Evolutionary conservation across 75 land plant species (phyloP).

Genomic region (Sequoia sempervirens): DNA sequence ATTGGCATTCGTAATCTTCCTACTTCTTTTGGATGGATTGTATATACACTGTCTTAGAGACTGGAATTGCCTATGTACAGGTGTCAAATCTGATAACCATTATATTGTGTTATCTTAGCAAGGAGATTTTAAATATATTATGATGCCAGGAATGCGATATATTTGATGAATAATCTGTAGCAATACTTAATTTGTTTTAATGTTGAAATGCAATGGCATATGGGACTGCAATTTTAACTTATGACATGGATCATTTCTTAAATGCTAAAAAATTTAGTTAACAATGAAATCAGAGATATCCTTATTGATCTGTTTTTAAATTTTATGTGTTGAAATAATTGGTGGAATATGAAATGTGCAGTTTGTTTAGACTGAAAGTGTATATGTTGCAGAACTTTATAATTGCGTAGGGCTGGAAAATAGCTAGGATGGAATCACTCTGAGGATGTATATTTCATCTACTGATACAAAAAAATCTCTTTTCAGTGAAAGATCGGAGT

Average conservation of each 20-base stretch:
- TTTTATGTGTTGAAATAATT: neutral
- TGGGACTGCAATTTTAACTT: neutral
- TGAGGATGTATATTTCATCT: neutral
- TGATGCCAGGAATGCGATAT: neutral
- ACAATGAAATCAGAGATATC: neutral
- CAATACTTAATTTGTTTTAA: neutral
- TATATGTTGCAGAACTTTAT: neutral
- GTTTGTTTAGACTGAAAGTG: neutral
- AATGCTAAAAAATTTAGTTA: neutral
- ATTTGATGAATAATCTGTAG: neutral
- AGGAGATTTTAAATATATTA: neutral
- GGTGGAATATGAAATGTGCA: neutral
- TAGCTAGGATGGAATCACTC: neutral
- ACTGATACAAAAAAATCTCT: neutral
- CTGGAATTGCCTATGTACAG: neutral
- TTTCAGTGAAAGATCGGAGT: constrained; percentile 61
- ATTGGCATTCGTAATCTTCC: neutral
- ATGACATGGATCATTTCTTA: neutral
- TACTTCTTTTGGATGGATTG: neutral
- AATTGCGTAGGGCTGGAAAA: neutral
- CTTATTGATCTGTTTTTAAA: neutral
- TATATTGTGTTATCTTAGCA: neutral
- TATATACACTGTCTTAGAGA: neutral
- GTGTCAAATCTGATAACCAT: neutral
- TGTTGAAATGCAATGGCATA: neutral